A percentile compares a stretch with the other conserved stretches of the same genome.
Conservation (phyloP, 2,329 filamentous ascomycete species). For the Aspergillus ustus region DNA sequence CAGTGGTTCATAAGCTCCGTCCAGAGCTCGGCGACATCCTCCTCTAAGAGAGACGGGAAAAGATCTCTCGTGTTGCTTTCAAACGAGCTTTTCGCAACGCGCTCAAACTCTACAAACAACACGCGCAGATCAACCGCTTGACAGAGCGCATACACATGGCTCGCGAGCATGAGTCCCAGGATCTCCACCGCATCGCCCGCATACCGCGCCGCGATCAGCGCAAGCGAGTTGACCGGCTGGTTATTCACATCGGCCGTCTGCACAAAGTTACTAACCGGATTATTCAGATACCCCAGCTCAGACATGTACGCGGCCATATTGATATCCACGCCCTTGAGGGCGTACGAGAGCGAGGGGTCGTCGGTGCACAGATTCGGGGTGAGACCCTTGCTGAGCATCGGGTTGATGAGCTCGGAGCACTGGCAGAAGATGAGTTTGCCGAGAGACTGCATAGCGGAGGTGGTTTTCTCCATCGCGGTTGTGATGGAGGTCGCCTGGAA, state of each 20-base stretch:
- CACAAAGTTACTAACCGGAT: slow-evolving; percentile 66
- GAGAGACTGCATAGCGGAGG: slow-evolving; percentile 56
- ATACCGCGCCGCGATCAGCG: slow-evolving; percentile 62
- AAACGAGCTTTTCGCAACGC: background rate
- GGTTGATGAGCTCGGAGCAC: slow-evolving; percentile 66
- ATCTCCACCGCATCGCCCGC: slow-evolving; percentile 62
- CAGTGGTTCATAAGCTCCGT: slow-evolving; percentile 24
- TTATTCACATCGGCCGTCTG: slow-evolving; percentile 71
- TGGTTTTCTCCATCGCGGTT: slow-evolving; percentile 67
- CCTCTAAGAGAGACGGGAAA: background rate
- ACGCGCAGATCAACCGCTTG: slow-evolving; percentile 62
- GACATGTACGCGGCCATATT: slow-evolving; percentile 68
- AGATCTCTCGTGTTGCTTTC: background rate
- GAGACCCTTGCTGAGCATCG: slow-evolving; percentile 62
- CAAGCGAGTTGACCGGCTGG: slow-evolving; percentile 69
- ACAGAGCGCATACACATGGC: slow-evolving; percentile 60
- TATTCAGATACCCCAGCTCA: slow-evolving; percentile 65
- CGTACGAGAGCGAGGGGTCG: slow-evolving; percentile 58
- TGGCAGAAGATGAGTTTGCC: slow-evolving; percentile 69
- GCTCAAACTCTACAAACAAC: slow-evolving; percentile 25
- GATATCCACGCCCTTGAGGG: slow-evolving; percentile 69
- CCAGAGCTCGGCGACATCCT: slow-evolving; percentile 15
- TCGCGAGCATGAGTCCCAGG: slow-evolving; percentile 60
- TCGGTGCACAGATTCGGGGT: slow-evolving; percentile 66
- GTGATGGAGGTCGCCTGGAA: slow-evolving; percentile 69